phyloP scores from a whole-genome alignment of 441 rosid genomes.

The Syzygium syzygioides region DNA sequence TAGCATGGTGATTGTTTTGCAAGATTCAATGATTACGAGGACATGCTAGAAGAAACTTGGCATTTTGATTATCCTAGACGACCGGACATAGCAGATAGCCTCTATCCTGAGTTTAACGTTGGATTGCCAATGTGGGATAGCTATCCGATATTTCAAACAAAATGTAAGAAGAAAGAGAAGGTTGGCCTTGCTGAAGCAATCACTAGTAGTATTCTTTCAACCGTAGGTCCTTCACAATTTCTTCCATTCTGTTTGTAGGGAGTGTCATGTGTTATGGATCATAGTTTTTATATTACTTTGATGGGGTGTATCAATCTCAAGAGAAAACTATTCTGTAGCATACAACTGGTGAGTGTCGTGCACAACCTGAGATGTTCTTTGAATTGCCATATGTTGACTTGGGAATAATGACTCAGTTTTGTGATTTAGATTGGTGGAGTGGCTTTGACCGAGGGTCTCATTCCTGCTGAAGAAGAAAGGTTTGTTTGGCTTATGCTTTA shows the following conservation, averaged over 20 bases:
- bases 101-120: slow-evolving; percentile 38
- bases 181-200: slow-evolving; percentile 98
- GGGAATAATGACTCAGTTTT: slow-evolving; percentile 13
- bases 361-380: neutral
- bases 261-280: slow-evolving; percentile 7
- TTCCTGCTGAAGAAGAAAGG: slow-evolving; percentile 87
- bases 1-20: slow-evolving; percentile 5
- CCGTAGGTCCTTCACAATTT: slow-evolving; percentile 30
- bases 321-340: slow-evolving; percentile 84
- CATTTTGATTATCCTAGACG: slow-evolving; percentile 78
- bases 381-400: neutral
- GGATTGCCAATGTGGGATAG: slow-evolving; percentile 86
- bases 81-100: slow-evolving; percentile 56
- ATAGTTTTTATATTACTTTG: slow-evolving; percentile 4
- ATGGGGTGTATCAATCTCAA: slow-evolving; percentile 91
- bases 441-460: slow-evolving; percentile 78
- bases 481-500: slow-evolving; percentile 23
- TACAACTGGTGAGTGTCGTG: slow-evolving; percentile 62
- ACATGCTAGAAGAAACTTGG: slow-evolving; percentile 93
- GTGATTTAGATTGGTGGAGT: slow-evolving; percentile 84
- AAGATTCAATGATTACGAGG: slow-evolving; percentile 89
- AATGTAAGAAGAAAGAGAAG: slow-evolving; percentile 92
- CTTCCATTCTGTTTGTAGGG: slow-evolving; percentile 4
- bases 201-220: slow-evolving; percentile 79
- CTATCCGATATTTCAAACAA: slow-evolving; percentile 48